A percentile compares a stretch with the other conserved stretches of the same genome.
These are phyloP conservation scores for Trypanosomatidae sp. DNA, from an alignment of 208 protist genomes.

Conservation along the genomic window DNA sequence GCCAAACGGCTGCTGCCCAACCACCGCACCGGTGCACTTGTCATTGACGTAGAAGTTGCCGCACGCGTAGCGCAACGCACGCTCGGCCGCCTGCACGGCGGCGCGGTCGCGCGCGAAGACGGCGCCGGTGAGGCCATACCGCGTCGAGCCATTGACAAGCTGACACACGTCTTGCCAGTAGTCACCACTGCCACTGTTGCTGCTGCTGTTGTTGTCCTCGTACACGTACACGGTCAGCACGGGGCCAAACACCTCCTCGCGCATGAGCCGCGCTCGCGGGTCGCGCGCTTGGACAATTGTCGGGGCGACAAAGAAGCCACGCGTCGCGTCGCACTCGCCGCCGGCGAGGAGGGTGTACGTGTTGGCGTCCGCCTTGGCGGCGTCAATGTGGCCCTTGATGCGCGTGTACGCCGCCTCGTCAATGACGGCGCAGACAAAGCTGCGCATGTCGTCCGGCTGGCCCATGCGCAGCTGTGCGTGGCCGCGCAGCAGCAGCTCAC, in stretches of 20 bases:
- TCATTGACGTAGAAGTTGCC: constrained; percentile 99
- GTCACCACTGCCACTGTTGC: constrained; percentile 2
- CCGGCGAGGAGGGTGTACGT: constrained; percentile 65
- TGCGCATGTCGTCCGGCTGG: constrained; percentile 82
- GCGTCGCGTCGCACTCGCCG: constrained; percentile 49
- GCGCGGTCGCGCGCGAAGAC: constrained; percentile 86
- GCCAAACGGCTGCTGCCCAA: constrained; percentile 98
- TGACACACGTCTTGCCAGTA: constrained; percentile 80
- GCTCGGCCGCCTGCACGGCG: constrained; percentile 42
- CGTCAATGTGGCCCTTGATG: constrained; percentile 91
- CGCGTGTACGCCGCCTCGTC: constrained; percentile 90
- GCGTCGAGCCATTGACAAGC: constrained; percentile 76
- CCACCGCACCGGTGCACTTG: constrained; percentile 95
- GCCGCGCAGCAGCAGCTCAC: constrained; percentile 66
- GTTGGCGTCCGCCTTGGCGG: constrained; percentile 69
- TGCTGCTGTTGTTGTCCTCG: constrained; percentile 68
- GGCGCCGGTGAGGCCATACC: constrained; percentile 90
- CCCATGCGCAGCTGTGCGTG: constrained; percentile 90
- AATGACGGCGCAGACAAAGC: constrained; percentile 95
- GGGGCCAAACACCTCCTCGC: constrained; percentile 97
- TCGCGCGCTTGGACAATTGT: constrained; percentile 92
- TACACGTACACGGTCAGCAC: constrained; percentile 95
- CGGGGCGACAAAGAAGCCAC: constrained; percentile 93
- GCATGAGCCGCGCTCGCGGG: constrained; percentile 78
- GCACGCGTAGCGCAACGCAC: constrained; percentile 62